Percentiles rank a stretch among this genome's conserved stretches.
These are phyloP conservation scores for Emmonsiellopsis sp. DNA, from an alignment of 2,329 filamentous ascomycete species.

Conservation along the genomic window DNA sequence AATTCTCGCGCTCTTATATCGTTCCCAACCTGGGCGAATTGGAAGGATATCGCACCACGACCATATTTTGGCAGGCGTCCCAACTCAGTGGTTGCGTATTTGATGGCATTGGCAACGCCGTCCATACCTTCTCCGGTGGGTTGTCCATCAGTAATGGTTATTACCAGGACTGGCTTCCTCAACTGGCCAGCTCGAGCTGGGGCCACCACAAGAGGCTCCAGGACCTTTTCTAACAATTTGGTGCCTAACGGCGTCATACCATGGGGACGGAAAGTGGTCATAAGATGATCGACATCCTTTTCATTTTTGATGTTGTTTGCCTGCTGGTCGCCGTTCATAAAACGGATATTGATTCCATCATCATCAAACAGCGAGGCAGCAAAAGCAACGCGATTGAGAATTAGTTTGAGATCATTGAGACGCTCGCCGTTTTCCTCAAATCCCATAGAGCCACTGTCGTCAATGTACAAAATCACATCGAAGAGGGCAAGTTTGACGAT, in stretches of 20 bases:
- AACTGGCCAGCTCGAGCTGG: conserved; percentile 45
- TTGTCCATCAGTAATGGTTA: conserved; percentile 58
- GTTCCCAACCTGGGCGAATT: conserved; percentile 61
- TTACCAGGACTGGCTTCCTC: conserved; percentile 55
- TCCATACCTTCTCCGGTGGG: conserved; percentile 52
- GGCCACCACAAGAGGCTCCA: conserved; percentile 50
- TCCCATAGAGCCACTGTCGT: conserved; percentile 61
- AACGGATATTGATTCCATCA: conserved; percentile 58
- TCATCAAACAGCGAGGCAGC: conserved; percentile 60
- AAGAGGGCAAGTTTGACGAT: conserved; percentile 54
- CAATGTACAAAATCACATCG: conserved; percentile 55
- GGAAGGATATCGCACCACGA: conserved; percentile 52
- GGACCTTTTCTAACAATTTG: conserved; percentile 51
- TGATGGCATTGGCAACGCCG: conserved; percentile 49
- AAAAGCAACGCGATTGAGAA: conserved; percentile 53
- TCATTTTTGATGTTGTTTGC: conserved; percentile 48
- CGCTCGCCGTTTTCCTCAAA: conserved; percentile 59
- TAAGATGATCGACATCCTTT: conserved; percentile 49
- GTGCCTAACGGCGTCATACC: conserved; percentile 60
- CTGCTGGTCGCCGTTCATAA: conserved; percentile 54
- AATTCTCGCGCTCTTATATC: conserved; percentile 56
- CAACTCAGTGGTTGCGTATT: conserved; percentile 44
- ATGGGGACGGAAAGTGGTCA: conserved; percentile 51
- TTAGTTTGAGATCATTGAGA: conserved; percentile 57
- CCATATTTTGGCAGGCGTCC: conserved; percentile 42